Evolutionary conservation across 495 filamentous ascomycete species (phyloP), one percentile per base, ranked within the genome.

Genomic region (Annulohypoxylon bovei): DNA sequence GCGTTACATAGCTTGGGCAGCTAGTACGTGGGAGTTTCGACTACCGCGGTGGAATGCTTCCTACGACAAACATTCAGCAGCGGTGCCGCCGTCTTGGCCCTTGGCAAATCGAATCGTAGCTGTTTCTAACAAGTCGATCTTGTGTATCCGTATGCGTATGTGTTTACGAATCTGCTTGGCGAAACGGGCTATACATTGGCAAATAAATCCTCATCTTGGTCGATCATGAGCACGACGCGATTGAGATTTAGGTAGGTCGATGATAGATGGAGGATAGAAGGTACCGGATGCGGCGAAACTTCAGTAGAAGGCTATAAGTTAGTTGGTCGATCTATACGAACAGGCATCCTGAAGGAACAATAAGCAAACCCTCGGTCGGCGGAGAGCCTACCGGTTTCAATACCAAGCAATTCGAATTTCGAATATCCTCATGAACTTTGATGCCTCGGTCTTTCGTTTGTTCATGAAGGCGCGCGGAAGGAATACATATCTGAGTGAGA

Each of bases 51-150:
- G 32, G 20, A 39, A 20, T 44, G 14, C n/a, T 58, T 58, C 54
- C 58, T 60, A 49, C 68, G 37, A 59, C 58, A 71, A 37, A 66
- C 49, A 65, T 44, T 56, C 61, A 68, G 28, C 18, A 30, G n/a
- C 37, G 39, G 56, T 52, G 37, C 53, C 60, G 62, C 67, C 61
- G 67, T 33, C 68, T 71, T 71, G 70, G 60, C 60, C 55, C 70
- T 68, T 72, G 70, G 70, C 70, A 65, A 72, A 68, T 68, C 37
- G 64, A 61, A 72, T 50, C 49, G 46, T 50, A 62, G 40, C 23
- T 25, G 64, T 65, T 68, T 72, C 65, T 68, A 68, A 72, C 65
- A 58, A 72, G 70, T 46, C 65, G 64, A 72, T 72, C 70, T 23
- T 28, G 53, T 57, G 58, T 46, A n/a, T 67, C 42, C 42, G 54